These are phyloP conservation scores for Breynia disticha DNA, from an alignment of 441 rosid genomes.

Conservation along the genomic window DNA sequence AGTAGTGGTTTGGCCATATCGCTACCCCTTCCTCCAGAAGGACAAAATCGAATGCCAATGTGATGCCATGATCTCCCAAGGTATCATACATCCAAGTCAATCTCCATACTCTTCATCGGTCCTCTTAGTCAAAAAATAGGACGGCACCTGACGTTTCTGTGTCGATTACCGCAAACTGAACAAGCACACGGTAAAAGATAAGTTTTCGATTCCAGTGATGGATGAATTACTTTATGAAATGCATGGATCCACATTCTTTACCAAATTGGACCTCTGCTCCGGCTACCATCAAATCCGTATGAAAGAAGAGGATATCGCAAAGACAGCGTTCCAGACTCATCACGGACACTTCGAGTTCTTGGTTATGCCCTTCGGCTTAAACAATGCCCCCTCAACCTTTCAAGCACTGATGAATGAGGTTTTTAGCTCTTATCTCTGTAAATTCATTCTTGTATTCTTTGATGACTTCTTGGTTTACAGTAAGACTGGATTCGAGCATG, in stretches of 20 bases:
- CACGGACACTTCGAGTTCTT: not conserved
- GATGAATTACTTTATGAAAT: not conserved
- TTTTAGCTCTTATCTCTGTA: not conserved
- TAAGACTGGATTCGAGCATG: not conserved
- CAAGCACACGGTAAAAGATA: not conserved
- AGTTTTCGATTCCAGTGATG: not conserved
- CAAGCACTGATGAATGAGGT: not conserved
- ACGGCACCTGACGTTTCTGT: not conserved
- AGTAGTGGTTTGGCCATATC: too few species aligned
- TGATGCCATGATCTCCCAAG: not conserved
- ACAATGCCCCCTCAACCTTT: constrained; percentile 3
- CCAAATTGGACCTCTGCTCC: not conserved
- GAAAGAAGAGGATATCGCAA: not conserved
- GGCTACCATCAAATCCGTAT: constrained; percentile 5
- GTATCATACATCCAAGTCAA: not conserved
- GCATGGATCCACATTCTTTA: not conserved
- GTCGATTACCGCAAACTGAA: not conserved
- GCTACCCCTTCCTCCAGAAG: too few species aligned
- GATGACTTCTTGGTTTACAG: constrained; percentile 2
- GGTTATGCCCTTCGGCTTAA: not conserved
- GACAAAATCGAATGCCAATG: too few species aligned
- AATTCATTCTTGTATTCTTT: constrained; percentile 1
- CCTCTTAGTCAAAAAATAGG: not conserved
- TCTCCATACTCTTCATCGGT: not conserved
- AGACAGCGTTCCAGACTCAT: not conserved